Conservation (phyloP, 192 early-diverging fungal species). For the Diversispora eburnea region DNA sequence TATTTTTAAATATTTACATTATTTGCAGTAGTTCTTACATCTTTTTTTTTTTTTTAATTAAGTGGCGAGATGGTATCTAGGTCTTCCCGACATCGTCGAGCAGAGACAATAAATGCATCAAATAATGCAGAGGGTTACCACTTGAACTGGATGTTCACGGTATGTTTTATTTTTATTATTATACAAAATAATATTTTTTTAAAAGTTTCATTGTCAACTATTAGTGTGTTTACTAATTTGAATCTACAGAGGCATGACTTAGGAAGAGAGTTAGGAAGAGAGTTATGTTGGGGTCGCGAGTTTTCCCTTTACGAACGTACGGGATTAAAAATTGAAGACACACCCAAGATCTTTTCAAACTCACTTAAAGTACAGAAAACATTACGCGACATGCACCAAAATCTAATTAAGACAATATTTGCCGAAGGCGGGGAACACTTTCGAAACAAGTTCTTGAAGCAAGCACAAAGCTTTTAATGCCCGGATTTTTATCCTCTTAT, state of each 20-base stretch:
- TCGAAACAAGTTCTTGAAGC: constrained; percentile 18
- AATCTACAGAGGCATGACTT: constrained; percentile 26
- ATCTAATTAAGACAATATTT: constrained; percentile 21
- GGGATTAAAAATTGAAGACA: constrained; percentile 18
- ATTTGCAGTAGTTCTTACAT: constrained; percentile 8
- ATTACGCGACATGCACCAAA: constrained; percentile 22
- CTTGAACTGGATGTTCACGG: constrained; percentile 27
- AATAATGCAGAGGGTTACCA: constrained; percentile 13
- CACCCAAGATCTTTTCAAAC: constrained; percentile 11
- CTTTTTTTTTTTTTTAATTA: neutral
- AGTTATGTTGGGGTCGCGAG: constrained; percentile 5
- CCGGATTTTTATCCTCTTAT: constrained; percentile 25
- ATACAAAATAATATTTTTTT: constrained; percentile 5
- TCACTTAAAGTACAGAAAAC: constrained; percentile 24
- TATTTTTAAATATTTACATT: constrained; percentile 17
- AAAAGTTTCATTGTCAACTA: constrained; percentile 21
- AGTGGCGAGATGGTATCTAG: constrained; percentile 27
- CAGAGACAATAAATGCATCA: constrained; percentile 14
- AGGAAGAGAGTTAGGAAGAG: constrained; percentile 16
- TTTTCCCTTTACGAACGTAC: constrained; percentile 16
- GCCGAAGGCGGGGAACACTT: constrained; percentile 4
- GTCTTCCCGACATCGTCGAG: constrained; percentile 14
- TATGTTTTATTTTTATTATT: neutral
- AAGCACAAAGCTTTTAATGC: constrained; percentile 21
- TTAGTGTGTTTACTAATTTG: constrained; percentile 3